Percentiles rank a stretch among this genome's conserved stretches.
Evolutionary conservation across 768 basidiomycete species (phyloP).

Genomic region (Rickenella mellea): DNA sequence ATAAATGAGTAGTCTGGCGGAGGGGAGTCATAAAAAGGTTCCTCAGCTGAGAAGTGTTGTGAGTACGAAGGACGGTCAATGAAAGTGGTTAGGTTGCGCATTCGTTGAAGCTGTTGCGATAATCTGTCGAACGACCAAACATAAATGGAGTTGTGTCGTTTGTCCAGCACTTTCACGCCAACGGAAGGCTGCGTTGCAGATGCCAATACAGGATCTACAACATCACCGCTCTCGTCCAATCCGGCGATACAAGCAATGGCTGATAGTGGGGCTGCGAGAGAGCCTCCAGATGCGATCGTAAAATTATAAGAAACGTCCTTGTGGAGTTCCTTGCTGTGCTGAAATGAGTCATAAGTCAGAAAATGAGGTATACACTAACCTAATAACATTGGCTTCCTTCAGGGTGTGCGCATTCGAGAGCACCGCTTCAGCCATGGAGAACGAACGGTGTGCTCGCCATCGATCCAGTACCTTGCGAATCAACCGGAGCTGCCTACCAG

Average conservation of each 20-base stretch:
- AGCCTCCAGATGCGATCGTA: slow-evolving; percentile 75
- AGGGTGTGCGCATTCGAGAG: slow-evolving; percentile 76
- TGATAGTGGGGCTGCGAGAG: slow-evolving; percentile 70
- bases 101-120: slow-evolving; percentile 80
- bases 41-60: slow-evolving; percentile 87
- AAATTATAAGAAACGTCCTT: slow-evolving; percentile 92
- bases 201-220: slow-evolving; percentile 71
- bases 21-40: slow-evolving; percentile 85
- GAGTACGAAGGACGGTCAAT: slow-evolving; percentile 90
- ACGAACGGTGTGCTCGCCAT: slow-evolving; percentile 79
- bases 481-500: slow-evolving; percentile 70
- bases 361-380: slow-evolving; percentile 30
- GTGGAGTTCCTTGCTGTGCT: slow-evolving; percentile 67
- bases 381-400: slow-evolving; percentile 93
- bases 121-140: slow-evolving; percentile 87
- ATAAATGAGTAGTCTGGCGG: slow-evolving; percentile 89
- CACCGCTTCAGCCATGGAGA: slow-evolving; percentile 88
- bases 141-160: slow-evolving; percentile 77
- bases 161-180: slow-evolving; percentile 86
- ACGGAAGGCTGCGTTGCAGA: slow-evolving; percentile 74
- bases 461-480: slow-evolving; percentile 75
- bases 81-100: slow-evolving; percentile 87
- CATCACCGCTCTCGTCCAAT: slow-evolving; percentile 86
- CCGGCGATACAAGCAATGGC: slow-evolving; percentile 81
- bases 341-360: slow-evolving; percentile 11